Percentiles rank a stretch among this genome's conserved stretches.
Evolutionary conservation across 2,329 filamentous ascomycete species (phyloP).

Genomic region (Akanthomyces dipterigenus): DNA sequence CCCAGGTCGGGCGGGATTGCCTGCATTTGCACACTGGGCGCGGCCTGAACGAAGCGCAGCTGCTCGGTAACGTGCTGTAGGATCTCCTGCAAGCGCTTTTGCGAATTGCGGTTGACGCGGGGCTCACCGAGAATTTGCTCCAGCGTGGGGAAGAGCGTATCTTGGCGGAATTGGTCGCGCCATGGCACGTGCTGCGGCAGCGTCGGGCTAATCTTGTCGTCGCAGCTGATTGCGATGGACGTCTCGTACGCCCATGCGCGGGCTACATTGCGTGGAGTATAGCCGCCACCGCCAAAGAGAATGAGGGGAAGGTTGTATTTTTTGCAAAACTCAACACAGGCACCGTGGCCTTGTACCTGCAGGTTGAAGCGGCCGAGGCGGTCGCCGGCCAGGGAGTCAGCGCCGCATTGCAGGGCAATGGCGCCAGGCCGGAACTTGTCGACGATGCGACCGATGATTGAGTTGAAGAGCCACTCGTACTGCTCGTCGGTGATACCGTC

Average conservation of each 20-base stretch:
- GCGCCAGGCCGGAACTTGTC: constrained; percentile 80
- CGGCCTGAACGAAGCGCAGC: constrained; percentile 73
- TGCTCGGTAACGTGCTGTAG: constrained; percentile 77
- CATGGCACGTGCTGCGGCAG: constrained; percentile 79
- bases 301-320: constrained; percentile 72
- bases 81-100: constrained; percentile 68
- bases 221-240: constrained; percentile 72
- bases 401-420: constrained; percentile 92
- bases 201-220: constrained; percentile 61
- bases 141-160: constrained; percentile 84
- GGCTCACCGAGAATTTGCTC: constrained; percentile 62
- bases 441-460: constrained; percentile 70
- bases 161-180: constrained; percentile 80
- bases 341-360: constrained; percentile 88
- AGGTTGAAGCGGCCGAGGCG: constrained; percentile 93
- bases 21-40: constrained; percentile 81
- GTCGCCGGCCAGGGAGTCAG: constrained; percentile 90
- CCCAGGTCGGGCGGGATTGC: constrained; percentile 72
- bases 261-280: constrained; percentile 93
- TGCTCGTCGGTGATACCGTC: constrained; percentile 89
- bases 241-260: constrained; percentile 97
- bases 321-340: constrained; percentile 87
- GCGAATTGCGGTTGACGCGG: constrained; percentile 70
- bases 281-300: constrained; percentile 89
- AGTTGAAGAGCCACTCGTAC: constrained; percentile 79